Evolutionary conservation across 805 yeast species (phyloP).

Genomic region (Saccharomycopsis fodiens): DNA sequence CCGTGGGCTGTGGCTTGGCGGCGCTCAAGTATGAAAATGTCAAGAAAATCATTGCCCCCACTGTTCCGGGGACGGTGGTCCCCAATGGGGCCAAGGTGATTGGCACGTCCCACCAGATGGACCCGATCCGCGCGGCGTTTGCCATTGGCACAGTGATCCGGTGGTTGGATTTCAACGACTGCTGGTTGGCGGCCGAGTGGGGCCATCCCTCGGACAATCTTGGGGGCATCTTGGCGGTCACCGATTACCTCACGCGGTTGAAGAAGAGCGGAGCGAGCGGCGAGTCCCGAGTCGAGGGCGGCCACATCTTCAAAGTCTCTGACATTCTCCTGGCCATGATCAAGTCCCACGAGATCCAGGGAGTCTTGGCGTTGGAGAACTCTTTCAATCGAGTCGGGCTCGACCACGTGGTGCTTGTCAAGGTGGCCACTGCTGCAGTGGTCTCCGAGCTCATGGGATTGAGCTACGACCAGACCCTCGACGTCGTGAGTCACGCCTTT

Average conservation of each 20-base stretch:
- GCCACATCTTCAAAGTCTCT: slow-evolving; percentile 36
- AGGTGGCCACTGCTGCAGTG: slow-evolving; percentile 55
- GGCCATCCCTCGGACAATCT: slow-evolving; percentile 59
- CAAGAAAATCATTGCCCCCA: slow-evolving; percentile 41
- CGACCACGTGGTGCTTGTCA: slow-evolving; percentile 52
- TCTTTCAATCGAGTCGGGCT: slow-evolving; percentile 53
- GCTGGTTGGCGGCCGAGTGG: slow-evolving; percentile 68
- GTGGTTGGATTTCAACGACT: slow-evolving; percentile 57
- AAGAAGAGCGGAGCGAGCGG: slow-evolving; percentile 33
- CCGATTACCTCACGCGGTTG: slow-evolving; percentile 45
- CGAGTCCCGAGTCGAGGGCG: too few species aligned
- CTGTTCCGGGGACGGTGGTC: slow-evolving; percentile 48
- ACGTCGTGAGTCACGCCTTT: slow-evolving; percentile 52
- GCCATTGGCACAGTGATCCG: slow-evolving; percentile 49
- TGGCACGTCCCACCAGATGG: slow-evolving; percentile 43
- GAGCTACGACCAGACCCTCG: slow-evolving; percentile 41
- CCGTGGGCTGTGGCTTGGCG: slow-evolving; percentile 54
- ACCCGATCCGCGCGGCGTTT: slow-evolving; percentile 54
- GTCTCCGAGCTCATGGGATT: slow-evolving; percentile 49
- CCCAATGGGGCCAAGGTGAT: slow-evolving; percentile 49
- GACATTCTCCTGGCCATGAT: slow-evolving; percentile 52
- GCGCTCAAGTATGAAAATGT: slow-evolving; percentile 48
- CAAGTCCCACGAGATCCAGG: slow-evolving; percentile 59
- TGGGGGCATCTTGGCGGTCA: slow-evolving; percentile 52
- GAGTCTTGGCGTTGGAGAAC: slow-evolving; percentile 50